Evolutionary conservation across 129 eudicot species (phyloP).

Genomic region (Chrysanthemum makinoi): DNA sequence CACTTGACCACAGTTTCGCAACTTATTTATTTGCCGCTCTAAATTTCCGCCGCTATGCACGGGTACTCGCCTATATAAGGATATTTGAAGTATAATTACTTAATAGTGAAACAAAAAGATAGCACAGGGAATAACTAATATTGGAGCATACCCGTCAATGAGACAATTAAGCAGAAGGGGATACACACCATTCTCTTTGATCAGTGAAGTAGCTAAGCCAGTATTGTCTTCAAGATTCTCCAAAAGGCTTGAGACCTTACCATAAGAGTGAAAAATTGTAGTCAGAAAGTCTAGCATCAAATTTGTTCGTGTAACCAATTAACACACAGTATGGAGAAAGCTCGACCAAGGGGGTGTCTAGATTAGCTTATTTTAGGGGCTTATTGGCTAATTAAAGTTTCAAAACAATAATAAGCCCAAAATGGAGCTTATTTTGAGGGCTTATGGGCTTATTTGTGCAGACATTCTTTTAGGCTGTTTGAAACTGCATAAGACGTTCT

Average conservation of each 20-base stretch:
- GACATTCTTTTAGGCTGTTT: too few relatives aligned
- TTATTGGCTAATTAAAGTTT: too few relatives aligned
- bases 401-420: too few relatives aligned
- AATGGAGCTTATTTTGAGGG: too few relatives aligned
- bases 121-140: conserved; percentile 3
- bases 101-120: conserved; percentile 5
- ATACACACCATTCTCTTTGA: conserved; percentile 55
- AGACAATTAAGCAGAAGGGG: conserved; percentile 84
- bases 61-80: neutral
- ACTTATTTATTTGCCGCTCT: too few relatives aligned
- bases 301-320: neutral
- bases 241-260: conserved; percentile 73
- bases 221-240: conserved; percentile 54
- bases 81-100: neutral
- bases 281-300: conserved; percentile 10
- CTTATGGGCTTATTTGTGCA: too few relatives aligned
- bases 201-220: conserved; percentile 46
- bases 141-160: conserved; percentile 53
- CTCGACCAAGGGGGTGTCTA: too few relatives aligned
- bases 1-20: too few relatives aligned
- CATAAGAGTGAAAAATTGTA: neutral
- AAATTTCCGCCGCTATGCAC: too few relatives aligned
- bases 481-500: too few relatives aligned
- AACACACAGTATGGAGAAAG: too few relatives aligned
- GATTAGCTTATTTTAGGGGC: neutral